Conservation (phyloP, 805 yeast genomes). For the Scheffersomyces ergatensis region DNA sequence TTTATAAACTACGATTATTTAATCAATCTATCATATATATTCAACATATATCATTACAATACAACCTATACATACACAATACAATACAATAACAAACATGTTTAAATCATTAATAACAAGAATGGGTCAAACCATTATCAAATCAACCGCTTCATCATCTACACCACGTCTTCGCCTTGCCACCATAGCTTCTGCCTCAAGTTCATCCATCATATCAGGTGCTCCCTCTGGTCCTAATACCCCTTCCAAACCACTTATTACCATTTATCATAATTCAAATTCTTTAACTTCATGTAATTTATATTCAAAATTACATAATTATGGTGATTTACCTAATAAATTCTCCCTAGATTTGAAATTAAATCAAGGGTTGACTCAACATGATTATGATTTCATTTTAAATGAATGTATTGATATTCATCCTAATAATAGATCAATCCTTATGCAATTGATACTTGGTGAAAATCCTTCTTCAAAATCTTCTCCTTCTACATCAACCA, state of each 20-base stretch:
- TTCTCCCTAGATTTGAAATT: slow-evolving; percentile 1
- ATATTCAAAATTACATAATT: slow-evolving; percentile 17
- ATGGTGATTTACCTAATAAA: slow-evolving; percentile 6
- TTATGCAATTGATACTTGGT: slow-evolving; percentile 12
- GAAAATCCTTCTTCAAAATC: slow-evolving; percentile 5
- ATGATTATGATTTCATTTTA: slow-evolving; percentile 24
- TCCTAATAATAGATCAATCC: slow-evolving; percentile 29
- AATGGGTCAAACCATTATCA: not conserved
- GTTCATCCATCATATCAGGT: not conserved
- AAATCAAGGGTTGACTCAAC: slow-evolving; percentile 4
- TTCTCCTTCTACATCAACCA: slow-evolving; percentile 6
- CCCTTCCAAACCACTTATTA: slow-evolving; percentile 2
- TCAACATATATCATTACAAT: not conserved
- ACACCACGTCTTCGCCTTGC: not conserved
- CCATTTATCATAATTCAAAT: slow-evolving; percentile 28
- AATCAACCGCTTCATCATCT: not conserved
- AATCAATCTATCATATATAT: not conserved
- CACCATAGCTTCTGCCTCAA: not conserved
- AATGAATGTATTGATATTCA: slow-evolving; percentile 29
- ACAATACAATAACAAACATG: not conserved
- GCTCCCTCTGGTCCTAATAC: not conserved
- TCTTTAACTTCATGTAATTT: slow-evolving; percentile 23
- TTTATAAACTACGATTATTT: not conserved
- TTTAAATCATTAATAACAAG: not conserved
- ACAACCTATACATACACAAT: not conserved